These are phyloP conservation scores for Alternaria sp. DNA, from an alignment of 2,329 filamentous ascomycete genomes.

Conservation along the genomic window DNA sequence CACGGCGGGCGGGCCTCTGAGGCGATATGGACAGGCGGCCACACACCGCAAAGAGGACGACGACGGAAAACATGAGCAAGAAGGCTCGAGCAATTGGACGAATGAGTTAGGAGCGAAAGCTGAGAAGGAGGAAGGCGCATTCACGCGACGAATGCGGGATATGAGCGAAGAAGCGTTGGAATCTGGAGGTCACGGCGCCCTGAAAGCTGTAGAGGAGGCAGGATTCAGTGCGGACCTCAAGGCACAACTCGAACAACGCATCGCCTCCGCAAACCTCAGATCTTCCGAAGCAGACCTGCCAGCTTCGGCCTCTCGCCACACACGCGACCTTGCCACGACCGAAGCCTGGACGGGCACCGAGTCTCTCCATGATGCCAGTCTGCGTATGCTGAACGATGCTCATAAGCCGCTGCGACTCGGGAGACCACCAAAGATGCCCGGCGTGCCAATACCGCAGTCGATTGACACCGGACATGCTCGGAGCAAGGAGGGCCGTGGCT, in stretches of 20 bases:
- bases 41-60: conserved; percentile 26
- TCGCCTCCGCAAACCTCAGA: conserved; percentile 64
- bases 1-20: conserved; percentile 20
- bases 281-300: conserved; percentile 64
- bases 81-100: conserved; percentile 18
- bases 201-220: conserved; percentile 66
- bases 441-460: conserved; percentile 36
- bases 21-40: conserved; percentile 36
- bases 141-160: conserved; percentile 65
- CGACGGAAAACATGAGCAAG: conserved; percentile 23
- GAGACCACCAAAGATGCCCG: conserved; percentile 29
- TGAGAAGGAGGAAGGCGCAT: conserved; percentile 59
- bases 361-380: conserved; percentile 73
- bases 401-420: conserved; percentile 61
- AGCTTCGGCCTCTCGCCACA: conserved; percentile 71
- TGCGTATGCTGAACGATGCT: conserved; percentile 77
- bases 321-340: conserved; percentile 71
- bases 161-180: conserved; percentile 69
- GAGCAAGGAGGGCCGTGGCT: conserved; percentile 47
- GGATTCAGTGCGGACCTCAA: conserved; percentile 70
- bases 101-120: not conserved
- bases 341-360: conserved; percentile 83
- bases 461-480: conserved; percentile 51
- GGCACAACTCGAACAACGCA: conserved; percentile 65
- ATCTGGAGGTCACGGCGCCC: conserved; percentile 63